Evolutionary conservation across 257 asterid genomes (phyloP).

Genomic region (Solanum gandarillasii): DNA sequence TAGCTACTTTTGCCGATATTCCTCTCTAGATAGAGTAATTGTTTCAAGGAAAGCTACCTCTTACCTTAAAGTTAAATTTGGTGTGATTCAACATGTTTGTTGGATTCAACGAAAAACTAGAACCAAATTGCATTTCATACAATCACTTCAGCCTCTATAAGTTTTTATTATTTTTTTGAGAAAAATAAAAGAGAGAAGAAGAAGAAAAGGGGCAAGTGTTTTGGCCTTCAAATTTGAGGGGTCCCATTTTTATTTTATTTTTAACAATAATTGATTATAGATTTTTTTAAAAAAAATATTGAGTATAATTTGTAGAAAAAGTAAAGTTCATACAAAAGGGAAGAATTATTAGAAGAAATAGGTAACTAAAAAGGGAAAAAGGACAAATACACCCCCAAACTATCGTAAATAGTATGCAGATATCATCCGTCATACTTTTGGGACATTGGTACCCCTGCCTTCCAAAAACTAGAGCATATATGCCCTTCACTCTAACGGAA

Average conservation of each 20-base stretch:
- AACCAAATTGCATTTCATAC: neutral
- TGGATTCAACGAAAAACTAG: neutral
- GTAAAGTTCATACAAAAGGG: neutral
- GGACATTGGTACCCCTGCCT: no score
- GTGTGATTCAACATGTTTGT: neutral
- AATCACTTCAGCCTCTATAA: neutral
- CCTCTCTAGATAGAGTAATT: neutral
- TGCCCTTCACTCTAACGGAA: no score
- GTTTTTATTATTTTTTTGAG: neutral
- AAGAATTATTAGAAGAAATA: neutral
- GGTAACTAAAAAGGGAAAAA: no score
- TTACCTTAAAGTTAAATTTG: neutral
- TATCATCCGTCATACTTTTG: no score
- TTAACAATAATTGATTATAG: neutral
- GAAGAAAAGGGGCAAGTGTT: neutral
- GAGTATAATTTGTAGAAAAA: neutral
- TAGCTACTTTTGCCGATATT: neutral
- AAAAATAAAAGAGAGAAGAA: neutral
- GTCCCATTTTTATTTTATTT: neutral
- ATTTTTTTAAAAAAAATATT: no score
- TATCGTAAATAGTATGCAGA: no score
- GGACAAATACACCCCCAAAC: no score
- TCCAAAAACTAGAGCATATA: no score
- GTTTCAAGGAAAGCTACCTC: neutral
- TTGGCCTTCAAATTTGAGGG: neutral